Evolutionary conservation across 495 filamentous ascomycete species (phyloP), one percentile per base, ranked within the genome.

Genomic region (Glarea lozoyensis): DNA sequence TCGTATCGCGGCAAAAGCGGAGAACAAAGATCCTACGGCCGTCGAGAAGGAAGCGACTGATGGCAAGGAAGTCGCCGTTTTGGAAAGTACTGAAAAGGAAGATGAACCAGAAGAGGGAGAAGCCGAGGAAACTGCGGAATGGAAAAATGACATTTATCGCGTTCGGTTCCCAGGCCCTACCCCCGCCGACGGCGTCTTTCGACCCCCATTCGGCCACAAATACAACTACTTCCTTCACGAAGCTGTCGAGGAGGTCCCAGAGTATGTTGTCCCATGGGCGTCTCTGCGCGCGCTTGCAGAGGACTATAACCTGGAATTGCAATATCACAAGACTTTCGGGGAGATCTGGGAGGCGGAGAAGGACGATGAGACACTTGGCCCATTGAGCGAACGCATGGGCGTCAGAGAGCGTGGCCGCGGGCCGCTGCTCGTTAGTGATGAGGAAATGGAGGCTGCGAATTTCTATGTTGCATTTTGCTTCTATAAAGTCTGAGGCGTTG

Each of bases 251-350:
- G 87, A 89, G 51, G 83, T 95, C 9, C 92, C 92, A 18, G 92
- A 98, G 64, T 98, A 95, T 61, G 89, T 98, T 9, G 93, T 98
- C 6, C 92, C 92, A 0, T 98, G 93, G 93, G 88, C 93, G 56
- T 88, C 86, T 1, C 96, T 98, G 63, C 86, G 92, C 63, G 88
- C 74, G 31, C 69, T 98, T 50, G 92, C 93, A 18, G 88, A 95
- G 57, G 92, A 97, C 52, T 96, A 90, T 65, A 94, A 93, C 56
- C 78, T 98, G 2, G 92, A 98, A 57, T 68, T 95, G 37, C 81
- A 93, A 58, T 98, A 94, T 48, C 84, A 92, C 56, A 86, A 85
- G 61, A 71, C 79, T 0, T 98, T 98, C 60, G 60, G 75, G 21
- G 92, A 97, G 35, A 79, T 97, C 22, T 95, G 90, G 87, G 75